A percentile compares a stretch with the other conserved stretches of the same genome.
Conservation (phyloP, 345 rosid genomes). For the Aquilaria sinensis region DNA sequence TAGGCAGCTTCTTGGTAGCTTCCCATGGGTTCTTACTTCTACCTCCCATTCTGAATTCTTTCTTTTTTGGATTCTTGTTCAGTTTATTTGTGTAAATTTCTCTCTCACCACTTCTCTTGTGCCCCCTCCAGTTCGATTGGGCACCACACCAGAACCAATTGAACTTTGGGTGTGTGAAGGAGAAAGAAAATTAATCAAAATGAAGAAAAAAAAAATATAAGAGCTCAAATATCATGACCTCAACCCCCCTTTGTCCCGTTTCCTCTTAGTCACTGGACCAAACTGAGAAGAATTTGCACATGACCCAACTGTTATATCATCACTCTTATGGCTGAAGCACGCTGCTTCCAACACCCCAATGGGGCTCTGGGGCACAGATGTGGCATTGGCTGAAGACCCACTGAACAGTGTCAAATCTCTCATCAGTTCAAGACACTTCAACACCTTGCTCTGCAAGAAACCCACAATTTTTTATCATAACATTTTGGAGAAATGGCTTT, state of each 20-base stretch:
- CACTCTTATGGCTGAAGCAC: conserved; percentile 70
- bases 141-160: conserved; percentile 20
- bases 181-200: not conserved
- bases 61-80: conserved; percentile 5
- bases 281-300: conserved; percentile 50
- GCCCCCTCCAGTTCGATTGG: conserved; percentile 1
- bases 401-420: conserved; percentile 30
- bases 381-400: conserved; percentile 8
- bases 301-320: conserved; percentile 54
- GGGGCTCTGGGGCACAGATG: conserved; percentile 45
- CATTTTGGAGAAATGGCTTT: not conserved
- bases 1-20: conserved; percentile 11
- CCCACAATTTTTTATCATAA: not conserved
- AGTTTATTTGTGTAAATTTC: not conserved
- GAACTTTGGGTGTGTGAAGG: conserved; percentile 11
- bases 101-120: not conserved
- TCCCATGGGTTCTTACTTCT: conserved; percentile 6
- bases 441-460: conserved; percentile 46
- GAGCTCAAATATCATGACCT: conserved; percentile 20
- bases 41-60: not conserved
- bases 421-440: conserved; percentile 50
- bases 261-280: conserved; percentile 34
- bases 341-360: conserved; percentile 68
- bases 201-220: too few relatives aligned
- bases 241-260: conserved; percentile 20